Base-by-base conservation (phyloP, 208 protist genomes). In the Blechomonas ayalai region DNA sequence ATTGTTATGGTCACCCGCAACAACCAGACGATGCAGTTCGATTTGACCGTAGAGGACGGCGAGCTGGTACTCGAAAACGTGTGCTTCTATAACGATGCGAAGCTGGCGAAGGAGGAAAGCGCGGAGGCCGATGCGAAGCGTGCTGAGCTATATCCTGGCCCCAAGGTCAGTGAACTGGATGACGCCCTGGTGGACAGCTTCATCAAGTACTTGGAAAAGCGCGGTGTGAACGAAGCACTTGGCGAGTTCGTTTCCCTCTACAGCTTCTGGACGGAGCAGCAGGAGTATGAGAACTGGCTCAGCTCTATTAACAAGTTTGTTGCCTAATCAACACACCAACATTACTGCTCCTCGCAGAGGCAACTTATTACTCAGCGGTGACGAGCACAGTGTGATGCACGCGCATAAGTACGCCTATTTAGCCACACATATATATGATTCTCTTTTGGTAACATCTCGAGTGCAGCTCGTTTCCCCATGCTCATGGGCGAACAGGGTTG, bases 241-340 rank as follows among this genome's bases (percentile, higher is more conserved):
- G 83, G 70, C 9, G 65, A 82, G 57, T 95, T 92, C 33, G 58
- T 92, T 24, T 64, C 74, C 4, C 42, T 73, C 16, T 92, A 92
- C 67, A 72, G 55, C 61, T 86, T 75, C 58, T 95, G 81, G 82
- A 62, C 74, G 19, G 87, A 95, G 73, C 87, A 95, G 75, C 71
- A 85, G 66, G 87, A 95, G 58, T 95, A 95, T 58, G 87, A 92
- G 59, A 52, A 52, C 27, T 95, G 87, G 87, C 76, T 95, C 24
- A 52, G 56, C 32, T 59, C 40, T 25, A 74, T 94, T 51, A 76
- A 80, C 60, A 69, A 77, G 47, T 90, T 94, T 45, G 65, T 77
- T 1, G 66, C 76, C 29, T 93, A 71, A 77, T 28, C n/a, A 24
- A 16, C 36, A 51, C 26, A 23, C 18, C 29, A 42, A 57, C n/a